Percentiles rank a stretch among this genome's conserved stretches.
Conservation (phyloP, 768 basidiomycete species). For the Cystobasidiopsis lactophilus region DNA sequence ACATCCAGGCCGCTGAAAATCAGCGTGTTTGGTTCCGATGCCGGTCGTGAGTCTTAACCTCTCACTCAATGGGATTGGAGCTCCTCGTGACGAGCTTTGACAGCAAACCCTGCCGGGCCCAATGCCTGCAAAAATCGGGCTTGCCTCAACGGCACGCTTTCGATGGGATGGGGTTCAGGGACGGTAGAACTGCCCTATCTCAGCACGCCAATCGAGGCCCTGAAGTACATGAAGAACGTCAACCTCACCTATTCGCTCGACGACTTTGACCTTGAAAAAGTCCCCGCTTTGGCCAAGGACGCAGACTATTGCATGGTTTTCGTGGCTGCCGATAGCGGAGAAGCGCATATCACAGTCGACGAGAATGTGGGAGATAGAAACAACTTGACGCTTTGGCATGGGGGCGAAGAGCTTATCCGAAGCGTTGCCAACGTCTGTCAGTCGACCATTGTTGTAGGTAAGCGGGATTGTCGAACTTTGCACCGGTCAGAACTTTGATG, state of each 20-base stretch:
- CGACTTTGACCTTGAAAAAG: not conserved
- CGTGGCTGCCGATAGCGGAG: not conserved
- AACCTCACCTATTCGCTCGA: not conserved
- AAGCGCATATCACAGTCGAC: not conserved
- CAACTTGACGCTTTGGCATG: not conserved
- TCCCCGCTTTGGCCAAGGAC: not conserved
- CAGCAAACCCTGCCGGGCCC: not conserved
- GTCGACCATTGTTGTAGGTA: too few species aligned
- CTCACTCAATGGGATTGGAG: too few species aligned
- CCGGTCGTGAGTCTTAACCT: too few species aligned
- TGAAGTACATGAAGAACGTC: not conserved
- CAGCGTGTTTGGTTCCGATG: slow-evolving; percentile 9
- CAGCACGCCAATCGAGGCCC: not conserved
- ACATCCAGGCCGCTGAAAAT: slow-evolving; percentile 1
- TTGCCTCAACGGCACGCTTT: not conserved
- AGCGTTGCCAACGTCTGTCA: too few species aligned
- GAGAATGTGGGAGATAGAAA: not conserved
- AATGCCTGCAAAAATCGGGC: not conserved
- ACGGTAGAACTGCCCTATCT: not conserved
- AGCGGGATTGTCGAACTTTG: too few species aligned
- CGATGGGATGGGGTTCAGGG: not conserved
- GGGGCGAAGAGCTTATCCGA: too few species aligned
- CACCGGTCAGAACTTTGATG: not conserved
- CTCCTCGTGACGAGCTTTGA: too few species aligned
- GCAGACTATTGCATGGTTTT: not conserved